Base-by-base conservation (phyloP, 2,329 filamentous ascomycete genomes). In the Curvularia hawaiiensis region DNA sequence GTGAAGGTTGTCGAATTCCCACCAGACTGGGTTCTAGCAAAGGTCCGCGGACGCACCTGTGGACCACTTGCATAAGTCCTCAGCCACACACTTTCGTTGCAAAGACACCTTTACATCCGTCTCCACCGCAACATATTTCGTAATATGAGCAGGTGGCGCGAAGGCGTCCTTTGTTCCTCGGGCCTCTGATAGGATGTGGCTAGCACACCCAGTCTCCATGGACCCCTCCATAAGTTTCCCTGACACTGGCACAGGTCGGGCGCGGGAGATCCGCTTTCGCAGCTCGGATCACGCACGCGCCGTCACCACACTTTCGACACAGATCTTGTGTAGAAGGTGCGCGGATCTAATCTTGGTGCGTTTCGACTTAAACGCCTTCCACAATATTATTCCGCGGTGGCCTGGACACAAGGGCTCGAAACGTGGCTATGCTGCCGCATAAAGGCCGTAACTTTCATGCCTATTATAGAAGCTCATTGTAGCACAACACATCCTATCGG, bases 401-500 rank as follows among this genome's bases (percentile, higher is more conserved):
- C 40, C 11, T 24, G 20, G 20, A 22, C 3, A 11, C 4, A 12
- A 9, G 30, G 30, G 14, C 33, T 12, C 12, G 5, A 35, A 12
- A 2, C 18, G 16, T 38, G 35, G 35, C 35, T 38, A 18, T 38
- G 8, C 14, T 38, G 8, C 14, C n/a, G 35, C 35, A 38, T 38
- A 10, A 38, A 8, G 35, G 16, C 16, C 35, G 8, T 11, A 31
- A n/a, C 16, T n/a, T 38, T n/a, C n/a, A 38, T 38, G 3, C 9
- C 35, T 38, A 38, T n/a, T 18, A 16, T 8, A 38, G 7, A 11
- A 12, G 11, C 30, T 12, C 30, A 12, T 31, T 31, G 33, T 38
- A 9, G 35, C 5, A 38, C 14, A 16, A 35, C 35, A 38, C 0
- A 73, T 30, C 63, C 68, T 10, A 60, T 74, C 24, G 67, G 72